phyloP scores from a whole-genome alignment of 2,329 filamentous ascomycete genomes.

The Fusarium austroafricanum region DNA sequence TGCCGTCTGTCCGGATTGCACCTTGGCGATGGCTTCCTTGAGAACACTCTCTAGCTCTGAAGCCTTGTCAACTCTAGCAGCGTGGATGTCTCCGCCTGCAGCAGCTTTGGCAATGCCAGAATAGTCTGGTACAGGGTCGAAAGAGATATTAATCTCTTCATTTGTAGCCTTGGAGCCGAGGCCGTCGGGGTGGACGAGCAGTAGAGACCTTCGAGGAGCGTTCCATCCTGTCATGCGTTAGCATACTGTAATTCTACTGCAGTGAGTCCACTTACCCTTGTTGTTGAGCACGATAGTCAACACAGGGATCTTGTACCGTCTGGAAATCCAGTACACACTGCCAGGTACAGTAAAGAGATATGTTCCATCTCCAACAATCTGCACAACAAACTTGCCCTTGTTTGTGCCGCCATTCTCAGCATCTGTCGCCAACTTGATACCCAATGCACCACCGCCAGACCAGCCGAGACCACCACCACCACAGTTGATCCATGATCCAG shows the following conservation, averaged over 20 bases:
- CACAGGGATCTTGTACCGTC: conserved; percentile 65
- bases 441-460: conserved; percentile 80
- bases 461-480: conserved; percentile 84
- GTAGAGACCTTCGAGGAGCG: conserved; percentile 66
- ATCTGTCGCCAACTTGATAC: conserved; percentile 76
- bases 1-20: conserved; percentile 62
- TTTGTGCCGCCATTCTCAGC: conserved; percentile 55
- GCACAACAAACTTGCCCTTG: conserved; percentile 63
- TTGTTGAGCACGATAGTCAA: conserved; percentile 69
- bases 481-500: conserved; percentile 83
- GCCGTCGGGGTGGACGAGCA: conserved; percentile 69
- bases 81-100: conserved; percentile 64
- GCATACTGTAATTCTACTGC: not conserved
- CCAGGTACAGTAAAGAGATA: conserved; percentile 66
- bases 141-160: conserved; percentile 72
- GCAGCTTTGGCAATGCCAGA: conserved; percentile 71
- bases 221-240: conserved; percentile 62
- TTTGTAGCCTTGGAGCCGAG: conserved; percentile 66
- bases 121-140: conserved; percentile 69
- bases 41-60: conserved; percentile 61
- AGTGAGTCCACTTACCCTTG: conserved; percentile 55
- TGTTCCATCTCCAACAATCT: conserved; percentile 68
- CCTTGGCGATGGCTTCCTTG: conserved; percentile 62
- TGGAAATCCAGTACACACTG: conserved; percentile 67
- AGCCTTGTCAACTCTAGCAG: conserved; percentile 60